Evolutionary conservation across 108 stramenopile genomes (phyloP).

Genomic region (Hondaea fermentalgiana): DNA sequence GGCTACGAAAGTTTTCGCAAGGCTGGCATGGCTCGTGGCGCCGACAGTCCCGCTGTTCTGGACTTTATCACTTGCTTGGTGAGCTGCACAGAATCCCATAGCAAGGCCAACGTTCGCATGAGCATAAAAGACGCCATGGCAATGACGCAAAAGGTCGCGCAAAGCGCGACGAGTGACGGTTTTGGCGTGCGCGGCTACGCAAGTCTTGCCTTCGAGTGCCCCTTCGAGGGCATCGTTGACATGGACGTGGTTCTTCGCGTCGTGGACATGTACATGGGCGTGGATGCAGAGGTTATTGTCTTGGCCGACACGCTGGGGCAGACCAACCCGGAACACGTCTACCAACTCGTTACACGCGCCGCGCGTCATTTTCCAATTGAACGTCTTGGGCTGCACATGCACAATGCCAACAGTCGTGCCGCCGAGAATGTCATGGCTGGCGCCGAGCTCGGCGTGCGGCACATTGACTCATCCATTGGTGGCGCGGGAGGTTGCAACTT

Average conservation of each 20-base stretch:
- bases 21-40: background rate
- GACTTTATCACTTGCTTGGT: background rate
- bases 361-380: background rate
- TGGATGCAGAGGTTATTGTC: background rate
- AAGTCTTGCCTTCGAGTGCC: background rate
- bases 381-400: background rate
- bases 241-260: background rate
- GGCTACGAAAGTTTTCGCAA: background rate
- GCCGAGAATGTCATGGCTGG: background rate
- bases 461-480: background rate
- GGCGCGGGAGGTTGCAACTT: conserved; percentile 8
- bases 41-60: background rate
- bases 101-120: conserved; percentile 1
- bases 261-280: background rate
- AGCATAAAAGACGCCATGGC: background rate
- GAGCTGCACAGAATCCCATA: conserved; percentile 17
- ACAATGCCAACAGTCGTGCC: background rate
- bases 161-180: background rate
- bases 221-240: background rate
- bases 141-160: background rate
- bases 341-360: background rate
- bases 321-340: background rate
- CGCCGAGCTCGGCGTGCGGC: background rate
- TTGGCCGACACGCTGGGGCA: background rate
- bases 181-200: background rate